These are phyloP conservation scores for Punica granatum DNA, from an alignment of 345 rosid genomes.

Conservation along the genomic window DNA sequence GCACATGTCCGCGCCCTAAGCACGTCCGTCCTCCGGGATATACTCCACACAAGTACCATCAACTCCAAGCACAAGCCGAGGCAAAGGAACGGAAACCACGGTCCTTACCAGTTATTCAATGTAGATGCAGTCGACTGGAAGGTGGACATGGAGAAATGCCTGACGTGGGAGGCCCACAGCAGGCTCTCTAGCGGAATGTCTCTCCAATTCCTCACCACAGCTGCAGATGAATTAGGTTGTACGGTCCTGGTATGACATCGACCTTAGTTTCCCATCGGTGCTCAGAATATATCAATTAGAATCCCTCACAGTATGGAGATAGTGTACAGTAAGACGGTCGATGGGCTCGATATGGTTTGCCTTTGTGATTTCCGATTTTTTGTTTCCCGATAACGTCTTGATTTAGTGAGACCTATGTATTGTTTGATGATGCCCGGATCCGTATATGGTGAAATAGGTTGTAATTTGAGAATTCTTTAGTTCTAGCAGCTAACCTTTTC, in stretches of 20 bases:
- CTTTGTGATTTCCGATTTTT: background rate
- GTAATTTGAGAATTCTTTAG: background rate
- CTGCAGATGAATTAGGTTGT: conserved; percentile 86
- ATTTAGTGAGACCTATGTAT: background rate
- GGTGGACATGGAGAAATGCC: conserved; percentile 64
- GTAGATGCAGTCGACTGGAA: conserved; percentile 63
- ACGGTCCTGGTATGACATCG: conserved; percentile 32
- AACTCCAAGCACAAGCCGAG: conserved; percentile 29
- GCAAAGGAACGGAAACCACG: conserved; percentile 41
- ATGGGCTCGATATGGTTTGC: background rate
- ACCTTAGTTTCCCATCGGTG: background rate
- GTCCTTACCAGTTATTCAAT: conserved; percentile 45
- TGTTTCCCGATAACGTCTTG: background rate
- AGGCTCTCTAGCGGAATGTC: conserved; percentile 59
- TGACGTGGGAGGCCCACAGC: conserved; percentile 90
- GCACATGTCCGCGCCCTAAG: conserved; percentile 94
- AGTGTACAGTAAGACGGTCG: conserved; percentile 3
- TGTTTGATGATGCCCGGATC: background rate
- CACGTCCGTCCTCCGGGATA: conserved; percentile 70
- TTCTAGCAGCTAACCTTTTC: background rate
- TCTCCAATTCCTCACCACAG: conserved; percentile 50
- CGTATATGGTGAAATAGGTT: background rate
- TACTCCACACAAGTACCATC: conserved; percentile 43
- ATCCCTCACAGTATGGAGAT: background rate
- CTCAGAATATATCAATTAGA: background rate